phyloP scores from a whole-genome alignment of 208 protist species.

The Leptomonas seymouri region DNA sequence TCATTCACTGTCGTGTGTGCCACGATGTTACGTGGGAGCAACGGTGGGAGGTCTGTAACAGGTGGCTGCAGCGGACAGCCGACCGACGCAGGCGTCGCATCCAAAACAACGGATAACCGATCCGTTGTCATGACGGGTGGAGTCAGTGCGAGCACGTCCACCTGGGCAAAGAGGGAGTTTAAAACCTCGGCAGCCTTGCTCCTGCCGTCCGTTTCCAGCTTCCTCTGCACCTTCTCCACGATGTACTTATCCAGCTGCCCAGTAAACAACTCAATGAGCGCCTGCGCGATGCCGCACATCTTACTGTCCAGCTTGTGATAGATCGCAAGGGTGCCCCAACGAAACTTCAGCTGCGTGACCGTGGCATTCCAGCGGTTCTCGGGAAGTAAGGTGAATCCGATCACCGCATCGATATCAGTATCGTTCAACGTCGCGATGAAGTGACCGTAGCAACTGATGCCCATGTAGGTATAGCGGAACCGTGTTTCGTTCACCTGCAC shows the following conservation, averaged over 20 bases:
- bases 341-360: constrained; percentile 22
- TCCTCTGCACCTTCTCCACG: constrained; percentile 34
- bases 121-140: constrained; percentile 41
- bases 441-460: constrained; percentile 36
- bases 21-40: constrained; percentile 34
- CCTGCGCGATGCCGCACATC: constrained; percentile 48
- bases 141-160: constrained; percentile 15
- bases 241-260: constrained; percentile 62
- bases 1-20: constrained; percentile 22
- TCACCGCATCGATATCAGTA: constrained; percentile 28
- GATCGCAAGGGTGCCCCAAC: constrained; percentile 49
- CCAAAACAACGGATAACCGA: constrained; percentile 26
- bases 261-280: constrained; percentile 49
- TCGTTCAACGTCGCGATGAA: constrained; percentile 40
- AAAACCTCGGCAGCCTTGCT: constrained; percentile 27
- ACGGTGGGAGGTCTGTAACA: constrained; percentile 4
- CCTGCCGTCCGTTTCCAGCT: constrained; percentile 33
- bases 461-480: constrained; percentile 43
- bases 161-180: constrained; percentile 15
- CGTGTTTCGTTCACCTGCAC: constrained; percentile 49
- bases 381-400: constrained; percentile 28
- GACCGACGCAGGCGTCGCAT: constrained; percentile 9
- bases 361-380: constrained; percentile 43
- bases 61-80: constrained; percentile 7
- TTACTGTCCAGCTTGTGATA: constrained; percentile 47